A percentile compares a stretch with the other conserved stretches of the same genome.
Evolutionary conservation across 306 rosid species (phyloP).

Genomic region (Dicorynia guianensis): DNA sequence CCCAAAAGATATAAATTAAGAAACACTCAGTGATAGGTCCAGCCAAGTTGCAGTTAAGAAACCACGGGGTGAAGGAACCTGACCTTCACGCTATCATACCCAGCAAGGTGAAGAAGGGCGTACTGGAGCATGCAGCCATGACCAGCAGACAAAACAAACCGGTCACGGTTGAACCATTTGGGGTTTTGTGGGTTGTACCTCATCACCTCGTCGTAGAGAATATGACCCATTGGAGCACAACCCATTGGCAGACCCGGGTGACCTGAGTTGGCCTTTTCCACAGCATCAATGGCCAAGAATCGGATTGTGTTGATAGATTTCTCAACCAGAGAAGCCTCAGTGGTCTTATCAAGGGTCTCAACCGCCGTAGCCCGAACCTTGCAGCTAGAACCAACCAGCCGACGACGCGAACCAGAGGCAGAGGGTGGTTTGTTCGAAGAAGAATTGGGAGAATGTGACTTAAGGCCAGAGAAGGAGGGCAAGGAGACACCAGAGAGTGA

Average conservation of each 20-base stretch:
- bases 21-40: neutral
- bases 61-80: neutral
- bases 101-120: slow-evolving; percentile 96
- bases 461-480: slow-evolving; percentile 85
- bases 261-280: slow-evolving; percentile 97
- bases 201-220: slow-evolving; percentile 93
- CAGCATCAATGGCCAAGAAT: slow-evolving; percentile 87
- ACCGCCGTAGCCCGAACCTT: slow-evolving; percentile 68
- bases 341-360: slow-evolving; percentile 79
- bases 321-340: slow-evolving; percentile 79
- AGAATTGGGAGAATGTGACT: slow-evolving; percentile 43
- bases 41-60: neutral
- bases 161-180: slow-evolving; percentile 92
- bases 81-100: slow-evolving; percentile 82
- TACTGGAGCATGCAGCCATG: slow-evolving; percentile 99
- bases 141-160: slow-evolving; percentile 92
- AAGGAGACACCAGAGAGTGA: slow-evolving; percentile 66
- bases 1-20: neutral
- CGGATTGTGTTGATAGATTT: slow-evolving; percentile 93
- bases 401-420: slow-evolving; percentile 30
- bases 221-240: slow-evolving; percentile 99
- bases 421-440: slow-evolving; percentile 36
- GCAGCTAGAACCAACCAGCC: slow-evolving; percentile 24
- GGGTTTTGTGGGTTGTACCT: slow-evolving; percentile 93
- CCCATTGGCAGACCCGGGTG: slow-evolving; percentile 99